These are phyloP conservation scores for Aspergillus brasiliensis DNA, from an alignment of 2,329 filamentous ascomycete genomes.

Conservation along the genomic window DNA sequence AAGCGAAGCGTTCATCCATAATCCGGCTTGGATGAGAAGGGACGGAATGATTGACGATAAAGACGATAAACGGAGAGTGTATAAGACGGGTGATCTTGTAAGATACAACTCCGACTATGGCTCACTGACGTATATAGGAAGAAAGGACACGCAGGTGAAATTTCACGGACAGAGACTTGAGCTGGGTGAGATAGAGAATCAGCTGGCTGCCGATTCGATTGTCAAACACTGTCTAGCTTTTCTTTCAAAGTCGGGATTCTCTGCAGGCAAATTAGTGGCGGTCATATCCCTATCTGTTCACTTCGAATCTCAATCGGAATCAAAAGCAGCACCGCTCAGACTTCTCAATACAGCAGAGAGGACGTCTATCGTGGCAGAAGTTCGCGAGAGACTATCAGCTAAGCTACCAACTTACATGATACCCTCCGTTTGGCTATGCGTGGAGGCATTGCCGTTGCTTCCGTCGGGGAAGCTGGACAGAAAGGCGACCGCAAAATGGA, in stretches of 20 bases:
- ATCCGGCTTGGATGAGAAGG: constrained; percentile 55
- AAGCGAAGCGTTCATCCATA: constrained; percentile 57
- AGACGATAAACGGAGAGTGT: constrained; percentile 34
- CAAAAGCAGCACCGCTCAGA: constrained; percentile 26
- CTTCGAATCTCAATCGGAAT: constrained; percentile 20
- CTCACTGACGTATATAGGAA: constrained; percentile 52
- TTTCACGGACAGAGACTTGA: constrained; percentile 67
- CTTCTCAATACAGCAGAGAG: constrained; percentile 26
- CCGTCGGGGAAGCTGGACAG: constrained; percentile 51
- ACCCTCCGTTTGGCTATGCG: constrained; percentile 49
- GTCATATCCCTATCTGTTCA: constrained; percentile 34
- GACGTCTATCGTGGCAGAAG: constrained; percentile 23
- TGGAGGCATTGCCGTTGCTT: constrained; percentile 48
- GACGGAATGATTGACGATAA: constrained; percentile 29
- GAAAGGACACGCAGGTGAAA: constrained; percentile 71
- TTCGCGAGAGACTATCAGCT: constrained; percentile 32
- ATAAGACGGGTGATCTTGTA: constrained; percentile 46
- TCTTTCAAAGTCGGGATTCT: constrained; percentile 39
- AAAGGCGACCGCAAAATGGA: constrained; percentile 41
- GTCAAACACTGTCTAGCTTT: constrained; percentile 41
- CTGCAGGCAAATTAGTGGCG: constrained; percentile 34
- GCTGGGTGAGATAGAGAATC: constrained; percentile 55
- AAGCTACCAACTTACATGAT: constrained; percentile 52
- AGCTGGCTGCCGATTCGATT: constrained; percentile 30
- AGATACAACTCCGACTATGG: constrained; percentile 41